These are phyloP conservation scores for Neostapfia colusana DNA, from an alignment of 176 grass and related monocot genomes.

Conservation along the genomic window DNA sequence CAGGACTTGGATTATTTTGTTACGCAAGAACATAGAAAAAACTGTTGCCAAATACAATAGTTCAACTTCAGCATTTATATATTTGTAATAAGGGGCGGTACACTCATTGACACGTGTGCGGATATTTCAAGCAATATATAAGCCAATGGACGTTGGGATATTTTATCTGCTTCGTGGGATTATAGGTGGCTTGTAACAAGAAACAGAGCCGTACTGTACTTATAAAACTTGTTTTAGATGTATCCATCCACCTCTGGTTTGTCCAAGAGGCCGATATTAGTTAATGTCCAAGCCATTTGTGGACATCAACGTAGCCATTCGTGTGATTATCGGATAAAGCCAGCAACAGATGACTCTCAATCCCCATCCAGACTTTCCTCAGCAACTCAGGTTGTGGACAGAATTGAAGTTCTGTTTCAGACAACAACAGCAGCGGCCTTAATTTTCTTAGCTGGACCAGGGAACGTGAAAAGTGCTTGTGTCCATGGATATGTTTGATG, in stretches of 20 bases:
- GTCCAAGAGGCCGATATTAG: too few relatives aligned
- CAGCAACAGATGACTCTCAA: too few relatives aligned
- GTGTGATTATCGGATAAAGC: not conserved
- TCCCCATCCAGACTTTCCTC: slow-evolving; percentile 6
- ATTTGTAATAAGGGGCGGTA: not conserved
- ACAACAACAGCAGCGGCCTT: slow-evolving; percentile 7
- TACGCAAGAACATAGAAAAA: not conserved
- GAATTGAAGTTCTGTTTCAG: not conserved
- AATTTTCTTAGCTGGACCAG: not conserved
- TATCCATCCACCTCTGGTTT: not conserved
- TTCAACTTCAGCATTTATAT: not conserved
- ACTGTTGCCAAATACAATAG: not conserved
- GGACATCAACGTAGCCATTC: too few relatives aligned
- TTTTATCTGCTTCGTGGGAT: slow-evolving; percentile 3
- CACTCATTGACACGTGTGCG: slow-evolving; percentile 19
- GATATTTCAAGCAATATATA: not conserved
- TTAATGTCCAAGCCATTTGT: slow-evolving; percentile 13
- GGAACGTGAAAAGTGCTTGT: too few relatives aligned
- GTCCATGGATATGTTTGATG: too few relatives aligned
- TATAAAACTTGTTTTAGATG: slow-evolving; percentile 28
- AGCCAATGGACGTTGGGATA: slow-evolving; percentile 17
- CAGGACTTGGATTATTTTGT: too few relatives aligned
- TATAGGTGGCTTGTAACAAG: slow-evolving; percentile 1
- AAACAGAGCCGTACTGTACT: not conserved
- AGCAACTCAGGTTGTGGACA: slow-evolving; percentile 11